phyloP scores from a whole-genome alignment of 2,329 filamentous ascomycete genomes.

The Diaporthe capsici region DNA sequence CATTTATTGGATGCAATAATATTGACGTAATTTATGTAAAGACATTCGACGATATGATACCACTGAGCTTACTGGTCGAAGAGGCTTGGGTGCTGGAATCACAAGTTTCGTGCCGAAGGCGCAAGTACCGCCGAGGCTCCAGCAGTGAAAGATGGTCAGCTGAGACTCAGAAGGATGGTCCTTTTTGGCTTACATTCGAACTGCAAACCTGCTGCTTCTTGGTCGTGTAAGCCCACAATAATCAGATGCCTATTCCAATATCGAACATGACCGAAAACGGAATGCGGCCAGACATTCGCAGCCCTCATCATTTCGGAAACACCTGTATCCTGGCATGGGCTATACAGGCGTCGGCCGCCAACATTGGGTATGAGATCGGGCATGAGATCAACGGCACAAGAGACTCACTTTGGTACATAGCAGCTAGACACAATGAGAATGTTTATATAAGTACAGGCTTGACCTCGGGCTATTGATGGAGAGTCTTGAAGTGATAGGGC shows the following conservation, averaged over 20 bases:
- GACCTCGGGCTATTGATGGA: not conserved
- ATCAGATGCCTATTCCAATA: not conserved
- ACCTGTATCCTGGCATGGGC: not conserved
- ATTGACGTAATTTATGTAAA: not conserved
- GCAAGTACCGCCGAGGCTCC: not conserved
- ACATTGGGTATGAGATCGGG: not conserved
- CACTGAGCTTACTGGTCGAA: not conserved
- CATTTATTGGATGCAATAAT: not conserved
- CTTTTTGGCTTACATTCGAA: not conserved
- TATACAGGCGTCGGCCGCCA: constrained; percentile 3
- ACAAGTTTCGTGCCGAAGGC: not conserved
- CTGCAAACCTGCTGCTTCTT: not conserved
- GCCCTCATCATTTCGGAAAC: not conserved
- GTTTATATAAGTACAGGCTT: not conserved
- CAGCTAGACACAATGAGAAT: too few relatives aligned
- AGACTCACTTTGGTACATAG: not conserved
- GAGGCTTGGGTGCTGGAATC: not conserved
- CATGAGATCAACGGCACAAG: not conserved
- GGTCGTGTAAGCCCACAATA: not conserved
- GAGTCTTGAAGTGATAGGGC: not conserved
- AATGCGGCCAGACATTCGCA: not conserved
- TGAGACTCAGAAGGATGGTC: not conserved
- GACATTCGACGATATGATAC: not conserved
- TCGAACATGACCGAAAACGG: not conserved
- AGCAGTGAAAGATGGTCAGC: not conserved